These are phyloP conservation scores for Crithidia acanthocephali DNA, from an alignment of 208 protist species.

Conservation along the genomic window DNA sequence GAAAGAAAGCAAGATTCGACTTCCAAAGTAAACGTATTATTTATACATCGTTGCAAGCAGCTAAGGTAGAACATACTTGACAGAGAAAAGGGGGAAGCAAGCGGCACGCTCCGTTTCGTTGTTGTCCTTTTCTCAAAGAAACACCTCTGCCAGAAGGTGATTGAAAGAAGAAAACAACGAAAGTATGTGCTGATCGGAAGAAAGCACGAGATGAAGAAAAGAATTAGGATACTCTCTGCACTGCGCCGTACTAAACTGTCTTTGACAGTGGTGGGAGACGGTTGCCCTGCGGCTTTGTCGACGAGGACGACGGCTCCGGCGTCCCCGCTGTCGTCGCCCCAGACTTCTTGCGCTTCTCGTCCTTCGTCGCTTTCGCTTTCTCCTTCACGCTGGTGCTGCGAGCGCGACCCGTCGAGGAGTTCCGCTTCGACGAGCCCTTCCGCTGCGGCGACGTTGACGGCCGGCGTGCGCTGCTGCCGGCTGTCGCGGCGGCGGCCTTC, in stretches of 20 bases:
- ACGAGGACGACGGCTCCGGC: slow-evolving; percentile 4
- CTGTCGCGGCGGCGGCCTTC: slow-evolving; percentile 9
- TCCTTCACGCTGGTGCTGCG: slow-evolving; percentile 16
- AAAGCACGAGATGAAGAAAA: not conserved
- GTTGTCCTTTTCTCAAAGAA: not conserved
- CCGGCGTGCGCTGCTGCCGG: not conserved
- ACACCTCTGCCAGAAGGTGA: slow-evolving; percentile 39
- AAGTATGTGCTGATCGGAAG: not conserved
- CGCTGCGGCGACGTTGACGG: slow-evolving; percentile 19
- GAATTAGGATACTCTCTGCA: not conserved
- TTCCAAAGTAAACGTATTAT: no score
- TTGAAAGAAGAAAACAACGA: not conserved
- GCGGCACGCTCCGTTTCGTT: not conserved
- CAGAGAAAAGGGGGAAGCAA: slow-evolving; percentile 6
- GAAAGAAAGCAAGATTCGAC: not conserved
- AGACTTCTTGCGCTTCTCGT: slow-evolving; percentile 15
- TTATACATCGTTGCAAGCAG: not conserved
- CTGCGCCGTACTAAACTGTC: slow-evolving; percentile 7
- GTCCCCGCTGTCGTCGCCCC: not conserved
- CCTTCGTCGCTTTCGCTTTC: slow-evolving; percentile 16
- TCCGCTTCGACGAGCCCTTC: slow-evolving; percentile 8
- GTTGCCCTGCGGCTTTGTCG: slow-evolving; percentile 2
- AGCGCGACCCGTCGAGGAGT: not conserved
- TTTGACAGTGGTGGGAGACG: slow-evolving; percentile 28
- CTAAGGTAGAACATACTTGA: not conserved